Evolutionary conservation across 2,329 filamentous ascomycete genomes (phyloP).

Genomic region (Tolypocladium amazonense): DNA sequence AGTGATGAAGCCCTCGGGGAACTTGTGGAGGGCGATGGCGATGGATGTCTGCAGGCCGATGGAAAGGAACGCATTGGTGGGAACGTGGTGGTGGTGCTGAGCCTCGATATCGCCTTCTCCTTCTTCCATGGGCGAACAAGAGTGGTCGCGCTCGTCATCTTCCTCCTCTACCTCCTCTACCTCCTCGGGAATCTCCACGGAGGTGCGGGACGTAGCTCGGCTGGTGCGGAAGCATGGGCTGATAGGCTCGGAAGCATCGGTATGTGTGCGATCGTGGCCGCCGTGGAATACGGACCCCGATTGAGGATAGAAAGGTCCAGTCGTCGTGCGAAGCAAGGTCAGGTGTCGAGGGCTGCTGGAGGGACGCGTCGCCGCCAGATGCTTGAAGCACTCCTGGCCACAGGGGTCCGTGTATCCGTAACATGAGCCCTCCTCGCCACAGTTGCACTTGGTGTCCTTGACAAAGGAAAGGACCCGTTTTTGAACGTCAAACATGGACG

Average conservation of each 20-base stretch:
- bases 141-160: conserved; percentile 11
- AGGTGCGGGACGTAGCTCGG: conserved; percentile 28
- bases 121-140: conserved; percentile 18
- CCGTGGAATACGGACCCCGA: conserved; percentile 14
- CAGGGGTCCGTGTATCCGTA: conserved; percentile 57
- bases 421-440: conserved; percentile 49
- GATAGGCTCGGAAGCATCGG: conserved; percentile 14
- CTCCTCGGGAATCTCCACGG: conserved; percentile 15
- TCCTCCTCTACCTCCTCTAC: conserved; percentile 11
- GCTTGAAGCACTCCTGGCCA: conserved; percentile 55
- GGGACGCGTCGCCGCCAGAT: conserved; percentile 32
- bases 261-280: conserved; percentile 14
- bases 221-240: conserved; percentile 25
- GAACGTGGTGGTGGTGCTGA: conserved; percentile 86
- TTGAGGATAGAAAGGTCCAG: conserved; percentile 20
- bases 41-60: conserved; percentile 95
- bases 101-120: conserved; percentile 35
- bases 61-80: conserved; percentile 83
- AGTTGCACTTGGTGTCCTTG: conserved; percentile 52
- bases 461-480: conserved; percentile 53
- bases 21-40: conserved; percentile 91
- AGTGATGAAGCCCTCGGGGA: conserved; percentile 80
- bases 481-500: conserved; percentile 44
- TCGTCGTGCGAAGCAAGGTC: conserved; percentile 30
- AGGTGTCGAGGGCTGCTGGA: conserved; percentile 21